Percentiles rank a stretch among this genome's conserved stretches.
Evolutionary conservation across 2,329 filamentous ascomycete genomes (phyloP).

Genomic region (Daldinia eschscholtzii): DNA sequence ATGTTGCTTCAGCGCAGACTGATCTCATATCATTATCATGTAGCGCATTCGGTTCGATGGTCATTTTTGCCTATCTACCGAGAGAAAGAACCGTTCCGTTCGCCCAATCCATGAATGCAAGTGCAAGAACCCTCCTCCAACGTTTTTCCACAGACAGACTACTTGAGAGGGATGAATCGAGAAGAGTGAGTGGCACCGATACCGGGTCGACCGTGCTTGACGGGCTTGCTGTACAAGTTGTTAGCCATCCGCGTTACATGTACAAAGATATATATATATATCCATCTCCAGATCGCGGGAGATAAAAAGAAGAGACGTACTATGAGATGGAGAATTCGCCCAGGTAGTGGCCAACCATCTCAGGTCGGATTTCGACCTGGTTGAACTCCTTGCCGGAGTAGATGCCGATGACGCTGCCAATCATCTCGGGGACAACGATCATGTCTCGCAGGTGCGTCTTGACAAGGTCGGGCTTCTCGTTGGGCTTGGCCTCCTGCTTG

Average conservation of each 20-base stretch:
- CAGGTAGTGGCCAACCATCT: constrained; percentile 99
- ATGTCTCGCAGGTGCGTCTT: constrained; percentile 99
- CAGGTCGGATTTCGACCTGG: constrained; percentile 99
- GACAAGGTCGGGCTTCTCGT: constrained; percentile 99
- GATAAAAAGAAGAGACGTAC: constrained; percentile 68
- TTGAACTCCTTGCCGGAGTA: constrained; percentile 99
- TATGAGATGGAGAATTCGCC: constrained; percentile 99
- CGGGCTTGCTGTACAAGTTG: constrained; percentile 81
- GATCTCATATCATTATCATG: constrained; percentile 62
- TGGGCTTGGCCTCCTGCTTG: constrained; percentile 98
- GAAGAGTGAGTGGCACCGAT: constrained; percentile 99
- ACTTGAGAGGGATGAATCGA: constrained; percentile 99
- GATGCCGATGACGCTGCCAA: constrained; percentile 97
- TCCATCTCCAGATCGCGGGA: neutral
- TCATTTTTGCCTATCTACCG: constrained; percentile 55
- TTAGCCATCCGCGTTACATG: constrained; percentile 59
- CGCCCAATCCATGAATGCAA: constrained; percentile 72
- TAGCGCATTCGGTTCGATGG: constrained; percentile 59
- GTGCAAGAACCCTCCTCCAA: constrained; percentile 67
- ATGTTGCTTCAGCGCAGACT: constrained; percentile 45
- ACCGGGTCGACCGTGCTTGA: constrained; percentile 99
- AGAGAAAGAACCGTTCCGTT: constrained; percentile 68
- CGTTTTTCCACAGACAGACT: constrained; percentile 72
- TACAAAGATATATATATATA: neutral
- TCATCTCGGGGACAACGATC: constrained; percentile 99